Base-by-base conservation (phyloP, 139 green algal species). In the Yamagishiella unicocca region DNA sequence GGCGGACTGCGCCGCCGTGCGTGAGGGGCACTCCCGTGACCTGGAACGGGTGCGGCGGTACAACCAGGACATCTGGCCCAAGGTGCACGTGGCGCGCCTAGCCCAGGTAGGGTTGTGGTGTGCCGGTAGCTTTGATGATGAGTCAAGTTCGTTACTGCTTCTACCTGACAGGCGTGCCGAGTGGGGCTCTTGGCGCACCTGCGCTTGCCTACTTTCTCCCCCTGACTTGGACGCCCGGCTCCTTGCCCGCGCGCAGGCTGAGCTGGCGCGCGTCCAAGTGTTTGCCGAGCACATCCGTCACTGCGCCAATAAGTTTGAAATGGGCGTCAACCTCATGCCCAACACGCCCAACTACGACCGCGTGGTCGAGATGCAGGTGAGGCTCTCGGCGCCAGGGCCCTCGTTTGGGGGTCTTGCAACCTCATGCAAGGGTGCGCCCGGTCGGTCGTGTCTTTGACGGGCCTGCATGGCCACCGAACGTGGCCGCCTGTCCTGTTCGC, bases 291-390 rank as follows among this genome's bases (percentile, higher is more conserved):
- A 95, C 89, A 93, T 96, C 72, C 68, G 81, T 2, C 70, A 40
- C 29, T 95, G 91, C 54, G 93, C 92, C 21, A 90, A 92, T 50
- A 94, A 94, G 84, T 79, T 92, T 31, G 77, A 89, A 67, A 81
- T 96, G 24, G 93, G 93, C 45, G 84, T 96, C 58, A 96, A 96
- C 90, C 92, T 90, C 71, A 82, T 94, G 46, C 89, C 93, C 68
- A 88, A 87, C 82, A 94, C 90, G 2, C 93, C 93, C 21, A 93
- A 93, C 87, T 90, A 93, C 35, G 89, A 95, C 77, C 78, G 93
- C 2, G 93, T 96, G 35, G 93, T 96, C 73, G 93, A 96, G 90
- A 96, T 96, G 93, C 82, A 90, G 83, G 90, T 92, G 43, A 4
- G 77, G n/a, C n/a, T n/a, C n/a, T n/a, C n/a, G n/a, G n/a, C n/a